A percentile compares a stretch with the other conserved stretches of the same genome.
These are phyloP conservation scores for Umbilicus rupestris DNA, from an alignment of 164 flowering plant genomes.

Conservation along the genomic window DNA sequence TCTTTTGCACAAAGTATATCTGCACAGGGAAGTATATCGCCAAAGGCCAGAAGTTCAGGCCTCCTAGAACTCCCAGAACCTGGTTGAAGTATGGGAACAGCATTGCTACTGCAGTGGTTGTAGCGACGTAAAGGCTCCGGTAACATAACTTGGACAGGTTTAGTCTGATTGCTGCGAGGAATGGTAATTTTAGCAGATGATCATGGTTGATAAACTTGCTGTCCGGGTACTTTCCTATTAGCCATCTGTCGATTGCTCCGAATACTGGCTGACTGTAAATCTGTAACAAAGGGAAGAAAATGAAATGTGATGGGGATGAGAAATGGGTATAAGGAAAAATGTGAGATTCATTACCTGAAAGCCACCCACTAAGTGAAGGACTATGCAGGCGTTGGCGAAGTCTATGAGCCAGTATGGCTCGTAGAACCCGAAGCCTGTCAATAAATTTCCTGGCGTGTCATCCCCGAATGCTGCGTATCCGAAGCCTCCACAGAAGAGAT, in stretches of 20 bases:
- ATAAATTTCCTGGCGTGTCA: constrained; percentile 14
- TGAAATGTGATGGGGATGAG: background rate
- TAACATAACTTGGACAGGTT: constrained; percentile 10
- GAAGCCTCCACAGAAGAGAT: constrained; percentile 13
- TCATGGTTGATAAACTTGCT: background rate
- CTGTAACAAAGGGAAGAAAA: background rate
- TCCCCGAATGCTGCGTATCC: constrained; percentile 16
- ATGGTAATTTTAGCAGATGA: constrained; percentile 2
- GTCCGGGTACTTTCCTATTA: constrained; percentile 4
- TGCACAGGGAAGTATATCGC: constrained; percentile 38
- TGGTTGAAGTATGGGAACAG: constrained; percentile 14
- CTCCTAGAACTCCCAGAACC: constrained; percentile 12
- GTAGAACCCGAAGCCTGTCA: constrained; percentile 15
- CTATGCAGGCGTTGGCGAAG: constrained; percentile 17
- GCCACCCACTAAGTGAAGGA: constrained; percentile 14
- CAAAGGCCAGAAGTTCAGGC: constrained; percentile 16
- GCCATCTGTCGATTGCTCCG: constrained; percentile 2
- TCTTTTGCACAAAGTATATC: constrained; percentile 33
- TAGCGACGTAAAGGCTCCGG: constrained; percentile 9
- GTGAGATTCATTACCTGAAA: constrained; percentile 11
- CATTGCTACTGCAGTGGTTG: constrained; percentile 1
- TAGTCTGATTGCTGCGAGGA: background rate
- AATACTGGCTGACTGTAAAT: constrained; percentile 12
- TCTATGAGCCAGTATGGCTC: constrained; percentile 18
- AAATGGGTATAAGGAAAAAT: too few relatives aligned